These are phyloP conservation scores for Casaregolazyma suthepensis DNA, from an alignment of 1,139 yeast genomes.

Conservation along the genomic window DNA sequence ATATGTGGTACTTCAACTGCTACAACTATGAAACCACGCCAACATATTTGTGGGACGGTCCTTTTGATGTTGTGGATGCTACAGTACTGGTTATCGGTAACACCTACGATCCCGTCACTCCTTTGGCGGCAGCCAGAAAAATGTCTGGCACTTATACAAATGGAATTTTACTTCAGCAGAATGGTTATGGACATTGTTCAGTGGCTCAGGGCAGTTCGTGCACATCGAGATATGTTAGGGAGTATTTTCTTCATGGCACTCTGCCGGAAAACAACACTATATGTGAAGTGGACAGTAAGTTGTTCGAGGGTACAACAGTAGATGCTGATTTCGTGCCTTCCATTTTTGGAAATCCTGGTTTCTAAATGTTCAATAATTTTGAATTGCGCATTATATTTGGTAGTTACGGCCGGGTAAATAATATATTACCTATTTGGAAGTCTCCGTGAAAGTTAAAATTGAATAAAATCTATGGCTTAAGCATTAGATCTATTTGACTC, in stretches of 20 bases:
- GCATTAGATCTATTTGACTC: no score
- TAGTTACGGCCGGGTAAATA: no score
- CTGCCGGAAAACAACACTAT: slow-evolving; percentile 13
- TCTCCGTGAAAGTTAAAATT: no score
- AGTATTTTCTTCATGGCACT: slow-evolving; percentile 13
- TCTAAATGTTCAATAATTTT: no score
- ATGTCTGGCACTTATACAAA: slow-evolving; percentile 15
- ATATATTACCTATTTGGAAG: no score
- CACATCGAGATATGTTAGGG: slow-evolving; percentile 7
- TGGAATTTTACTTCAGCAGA: slow-evolving; percentile 12
- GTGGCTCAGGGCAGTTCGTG: slow-evolving; percentile 15
- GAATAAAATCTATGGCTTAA: no score
- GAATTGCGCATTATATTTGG: no score
- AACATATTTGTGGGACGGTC: slow-evolving; percentile 15
- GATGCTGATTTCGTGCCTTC: no score
- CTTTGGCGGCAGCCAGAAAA: slow-evolving; percentile 14
- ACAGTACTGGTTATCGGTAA: slow-evolving; percentile 14
- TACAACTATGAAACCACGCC: slow-evolving; percentile 9
- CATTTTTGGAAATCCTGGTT: not conserved
- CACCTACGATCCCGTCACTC: slow-evolving; percentile 16
- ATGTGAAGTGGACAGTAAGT: slow-evolving; percentile 10
- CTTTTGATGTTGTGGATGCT: slow-evolving; percentile 15
- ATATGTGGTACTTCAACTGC: slow-evolving; percentile 10
- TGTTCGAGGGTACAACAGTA: not conserved
- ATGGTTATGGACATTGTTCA: slow-evolving; percentile 16